phyloP scores from a whole-genome alignment of 192 early-diverging fungal genomes.

The Obelidium mucronatum region DNA sequence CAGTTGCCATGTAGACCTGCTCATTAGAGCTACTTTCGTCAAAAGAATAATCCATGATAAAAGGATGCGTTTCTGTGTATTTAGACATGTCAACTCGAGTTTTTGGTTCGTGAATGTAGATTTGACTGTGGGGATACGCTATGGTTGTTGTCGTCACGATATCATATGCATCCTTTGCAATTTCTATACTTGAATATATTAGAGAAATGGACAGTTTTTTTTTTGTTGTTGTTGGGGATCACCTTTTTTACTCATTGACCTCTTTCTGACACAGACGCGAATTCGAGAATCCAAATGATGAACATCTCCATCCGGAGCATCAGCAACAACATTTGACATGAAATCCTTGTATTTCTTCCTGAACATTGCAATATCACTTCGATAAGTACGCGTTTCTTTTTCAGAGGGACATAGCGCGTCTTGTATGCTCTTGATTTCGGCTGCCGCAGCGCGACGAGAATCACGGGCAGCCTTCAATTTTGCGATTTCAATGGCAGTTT shows the following conservation, averaged over 20 bases:
- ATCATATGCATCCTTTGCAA: constrained; percentile 38
- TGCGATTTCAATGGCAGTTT: constrained; percentile 38
- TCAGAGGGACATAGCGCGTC: constrained; percentile 14
- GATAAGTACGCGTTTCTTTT: constrained; percentile 21
- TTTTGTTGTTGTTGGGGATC: neutral
- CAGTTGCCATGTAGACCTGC: constrained; percentile 39
- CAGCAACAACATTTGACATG: neutral
- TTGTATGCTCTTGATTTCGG: constrained; percentile 4
- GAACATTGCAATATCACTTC: constrained; percentile 32
- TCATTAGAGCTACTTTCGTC: constrained; percentile 64
- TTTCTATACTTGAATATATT: no score
- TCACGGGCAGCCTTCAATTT: constrained; percentile 29
- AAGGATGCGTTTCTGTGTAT: constrained; percentile 85
- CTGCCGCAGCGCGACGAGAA: constrained; percentile 31
- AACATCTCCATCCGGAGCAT: neutral
- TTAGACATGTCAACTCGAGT: constrained; percentile 78
- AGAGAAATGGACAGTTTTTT: neutral
- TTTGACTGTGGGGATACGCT: constrained; percentile 39
- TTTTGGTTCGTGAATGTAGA: constrained; percentile 57
- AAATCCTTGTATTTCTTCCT: constrained; percentile 9
- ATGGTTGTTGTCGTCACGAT: constrained; percentile 45
- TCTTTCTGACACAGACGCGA: constrained; percentile 88
- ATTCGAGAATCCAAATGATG: constrained; percentile 51
- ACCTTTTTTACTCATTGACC: constrained; percentile 81
- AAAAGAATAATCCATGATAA: constrained; percentile 90